A percentile compares a stretch with the other conserved stretches of the same genome.
These are phyloP conservation scores for Papiliotrema fonsecae DNA, from an alignment of 1,284 basidiomycete genomes.

Conservation along the genomic window DNA sequence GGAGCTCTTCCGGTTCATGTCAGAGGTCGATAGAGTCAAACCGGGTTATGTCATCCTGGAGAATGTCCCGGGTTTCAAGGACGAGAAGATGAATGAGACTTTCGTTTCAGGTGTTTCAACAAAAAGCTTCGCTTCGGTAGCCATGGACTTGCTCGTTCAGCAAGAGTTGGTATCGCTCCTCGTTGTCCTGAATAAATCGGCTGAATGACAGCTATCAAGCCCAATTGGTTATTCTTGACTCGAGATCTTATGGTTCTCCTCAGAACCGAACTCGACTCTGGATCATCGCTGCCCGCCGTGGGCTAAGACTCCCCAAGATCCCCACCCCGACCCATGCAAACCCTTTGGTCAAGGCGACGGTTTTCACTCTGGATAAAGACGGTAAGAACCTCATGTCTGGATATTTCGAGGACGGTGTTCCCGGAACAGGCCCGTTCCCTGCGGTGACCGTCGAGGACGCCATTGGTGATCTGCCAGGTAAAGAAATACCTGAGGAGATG, in stretches of 20 bases:
- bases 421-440: constrained; percentile 15
- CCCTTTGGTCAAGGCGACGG: constrained; percentile 7
- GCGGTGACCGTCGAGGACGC: constrained; percentile 24
- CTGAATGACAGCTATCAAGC: constrained; percentile 21
- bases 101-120: neutral
- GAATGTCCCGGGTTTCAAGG: constrained; percentile 32
- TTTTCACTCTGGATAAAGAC: constrained; percentile 3
- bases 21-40: constrained; percentile 13
- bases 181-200: neutral
- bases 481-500: neutral
- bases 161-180: constrained; percentile 8
- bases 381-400: neutral
- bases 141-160: constrained; percentile 11
- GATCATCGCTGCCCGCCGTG: constrained; percentile 22
- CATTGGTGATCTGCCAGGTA: constrained; percentile 27
- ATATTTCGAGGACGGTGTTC: constrained; percentile 10
- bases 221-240: constrained; percentile 22
- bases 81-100: constrained; percentile 4
- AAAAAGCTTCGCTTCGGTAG: constrained; percentile 13
- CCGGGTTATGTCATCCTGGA: constrained; percentile 30
- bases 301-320: constrained; percentile 22
- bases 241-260: constrained; percentile 24
- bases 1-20: constrained; percentile 19
- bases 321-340: constrained; percentile 29
- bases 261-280: constrained; percentile 28